Conservation (phyloP, 2,329 filamentous ascomycete species). For the Cytospora piceae region DNA sequence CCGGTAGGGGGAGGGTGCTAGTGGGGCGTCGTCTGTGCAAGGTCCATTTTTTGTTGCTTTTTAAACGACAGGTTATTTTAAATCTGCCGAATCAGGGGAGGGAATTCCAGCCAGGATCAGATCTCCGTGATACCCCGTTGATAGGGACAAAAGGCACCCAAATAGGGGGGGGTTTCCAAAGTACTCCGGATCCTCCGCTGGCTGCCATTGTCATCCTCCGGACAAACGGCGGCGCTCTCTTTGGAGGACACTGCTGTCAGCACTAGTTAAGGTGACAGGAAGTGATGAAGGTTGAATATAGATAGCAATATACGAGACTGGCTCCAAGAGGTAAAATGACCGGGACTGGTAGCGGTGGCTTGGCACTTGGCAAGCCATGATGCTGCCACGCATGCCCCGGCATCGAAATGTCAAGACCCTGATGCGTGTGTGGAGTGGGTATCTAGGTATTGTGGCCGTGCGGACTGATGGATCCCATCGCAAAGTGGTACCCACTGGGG, state of each 20-base stretch:
- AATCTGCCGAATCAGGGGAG: constrained; percentile 31
- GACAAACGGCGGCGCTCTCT: background rate
- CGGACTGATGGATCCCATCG: constrained; percentile 13
- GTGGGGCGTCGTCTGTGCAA: constrained; percentile 24
- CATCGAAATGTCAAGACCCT: constrained; percentile 17
- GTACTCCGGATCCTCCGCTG: background rate
- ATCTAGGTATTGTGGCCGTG: constrained; percentile 8
- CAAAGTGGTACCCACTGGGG: constrained; percentile 14
- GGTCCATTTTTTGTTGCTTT: constrained; percentile 30
- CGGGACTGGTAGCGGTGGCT: constrained; percentile 11
- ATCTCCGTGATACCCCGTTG: constrained; percentile 14
- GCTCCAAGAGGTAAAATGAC: constrained; percentile 14
- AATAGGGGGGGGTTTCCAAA: background rate
- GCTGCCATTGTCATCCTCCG: background rate
- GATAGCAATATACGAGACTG: background rate
- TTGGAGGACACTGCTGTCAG: background rate
- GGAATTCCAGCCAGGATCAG: constrained; percentile 24
- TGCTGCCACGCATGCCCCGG: background rate
- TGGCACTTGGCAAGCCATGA: constrained; percentile 17
- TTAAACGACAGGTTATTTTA: constrained; percentile 33
- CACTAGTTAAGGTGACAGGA: background rate
- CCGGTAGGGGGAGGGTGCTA: constrained; percentile 26
- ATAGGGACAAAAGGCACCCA: constrained; percentile 11
- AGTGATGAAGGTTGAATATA: background rate
- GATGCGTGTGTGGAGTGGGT: constrained; percentile 9